Evolutionary conservation across 768 basidiomycete genomes (phyloP), one percentile per base, ranked within the genome.

Genomic region (Amanita fuliginea): DNA sequence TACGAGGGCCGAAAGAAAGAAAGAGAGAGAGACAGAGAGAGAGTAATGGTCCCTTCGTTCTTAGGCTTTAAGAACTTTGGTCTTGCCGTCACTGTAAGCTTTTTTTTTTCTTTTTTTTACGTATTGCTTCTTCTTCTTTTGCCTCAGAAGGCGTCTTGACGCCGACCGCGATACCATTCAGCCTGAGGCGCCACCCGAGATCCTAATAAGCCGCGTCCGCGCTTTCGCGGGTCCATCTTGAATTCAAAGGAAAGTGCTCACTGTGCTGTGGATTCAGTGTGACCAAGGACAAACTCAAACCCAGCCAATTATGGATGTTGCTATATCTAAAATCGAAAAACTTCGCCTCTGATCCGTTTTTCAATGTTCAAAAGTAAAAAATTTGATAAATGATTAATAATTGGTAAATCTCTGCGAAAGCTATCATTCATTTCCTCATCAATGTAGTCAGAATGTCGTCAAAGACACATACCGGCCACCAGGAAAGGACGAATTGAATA

Each of bases 41-140:
- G 28, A 9, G 8, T 9, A 28, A 28, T 14, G n/a, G 22, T 39
- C 22, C 35, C 10, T 24, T 39, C 34, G 18, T 30, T 36, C 30
- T 18, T 47, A 39, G 21, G 35, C 35, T 39, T 47, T 36, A 47
- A 37, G 46, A 47, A 39, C 36, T 21, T 36, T 22, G 46, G 18
- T 33, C 19, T 28, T 33, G 32, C 40, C 24, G 16, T 16, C 2
- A 3, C 11, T 30, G 30, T 39, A 45, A 18, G 47, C 41, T 19
- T 34, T 32, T 19, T 34, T 32, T 44, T 24, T 24, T 24, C 5
- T 24, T 5, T 24, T 34, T 28, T 43, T 43, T 43, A 43, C 42
- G 28, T 43, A 43, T 9, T 42, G 24, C 41, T 42, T 26, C 22
- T 8, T 26, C 22, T 8, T 24, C 5, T 42, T 16, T 28, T 42